Conservation (phyloP, 768 basidiomycete genomes). For the Phaeotremella skinneri region DNA sequence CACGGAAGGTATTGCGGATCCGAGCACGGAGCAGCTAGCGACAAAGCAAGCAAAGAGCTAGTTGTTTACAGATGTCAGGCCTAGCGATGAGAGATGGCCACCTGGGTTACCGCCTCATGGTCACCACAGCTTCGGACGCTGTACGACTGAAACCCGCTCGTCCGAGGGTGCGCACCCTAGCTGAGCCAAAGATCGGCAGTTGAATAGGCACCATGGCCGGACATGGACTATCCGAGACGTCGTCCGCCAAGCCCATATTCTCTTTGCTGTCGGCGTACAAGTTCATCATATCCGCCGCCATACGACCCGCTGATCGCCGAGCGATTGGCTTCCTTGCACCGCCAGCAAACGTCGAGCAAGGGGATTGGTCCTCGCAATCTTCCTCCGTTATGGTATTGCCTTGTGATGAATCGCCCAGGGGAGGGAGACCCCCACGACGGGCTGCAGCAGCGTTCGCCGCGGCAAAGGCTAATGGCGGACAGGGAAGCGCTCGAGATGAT, state of each 20-base stretch:
- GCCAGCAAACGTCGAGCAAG: neutral
- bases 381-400: conserved; percentile 58
- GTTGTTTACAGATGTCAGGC: too few relatives aligned
- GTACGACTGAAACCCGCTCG: conserved; percentile 31
- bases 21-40: too few relatives aligned
- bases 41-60: too few relatives aligned
- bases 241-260: conserved; percentile 28
- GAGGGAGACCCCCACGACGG: conserved; percentile 52
- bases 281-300: conserved; percentile 62
- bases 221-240: conserved; percentile 22
- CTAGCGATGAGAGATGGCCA: too few relatives aligned
- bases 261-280: conserved; percentile 65
- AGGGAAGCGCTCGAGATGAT: conserved; percentile 26
- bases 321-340: neutral
- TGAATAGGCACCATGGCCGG: conserved; percentile 59
- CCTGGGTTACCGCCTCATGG: neutral
- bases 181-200: conserved; percentile 45
- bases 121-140: conserved; percentile 22
- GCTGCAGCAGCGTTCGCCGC: conserved; percentile 48
- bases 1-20: too few relatives aligned
- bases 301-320: conserved; percentile 54
- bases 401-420: conserved; percentile 21
- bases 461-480: conserved; percentile 46
- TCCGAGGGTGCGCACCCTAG: conserved; percentile 33
- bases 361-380: conserved; percentile 61